Evolutionary conservation across 805 yeast genomes (phyloP).

Genomic region (Kockiozyma suomiensis): DNA sequence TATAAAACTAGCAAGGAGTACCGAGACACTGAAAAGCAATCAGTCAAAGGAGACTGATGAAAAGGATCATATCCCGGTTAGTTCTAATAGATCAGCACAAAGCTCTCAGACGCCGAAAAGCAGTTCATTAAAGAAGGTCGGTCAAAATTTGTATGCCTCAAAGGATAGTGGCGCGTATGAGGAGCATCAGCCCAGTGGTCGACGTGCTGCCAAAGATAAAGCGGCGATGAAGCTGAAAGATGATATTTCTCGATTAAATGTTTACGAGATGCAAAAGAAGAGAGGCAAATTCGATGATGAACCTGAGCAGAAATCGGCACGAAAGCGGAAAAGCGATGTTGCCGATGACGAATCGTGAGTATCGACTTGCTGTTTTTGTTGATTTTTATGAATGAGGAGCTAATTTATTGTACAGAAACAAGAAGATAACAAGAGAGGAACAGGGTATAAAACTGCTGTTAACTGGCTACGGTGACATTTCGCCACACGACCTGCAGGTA

Average conservation of each 20-base stretch:
- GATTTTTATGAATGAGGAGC: too few species aligned
- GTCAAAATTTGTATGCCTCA: too few species aligned
- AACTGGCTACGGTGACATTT: constrained; percentile 33
- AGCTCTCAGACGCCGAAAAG: too few species aligned
- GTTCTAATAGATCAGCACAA: too few species aligned
- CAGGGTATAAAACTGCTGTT: constrained; percentile 21
- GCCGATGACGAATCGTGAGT: not conserved
- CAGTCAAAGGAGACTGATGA: too few species aligned
- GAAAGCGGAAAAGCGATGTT: constrained; percentile 8
- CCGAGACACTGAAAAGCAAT: too few species aligned
- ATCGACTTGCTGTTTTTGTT: too few species aligned
- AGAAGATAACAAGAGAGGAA: constrained; percentile 32
- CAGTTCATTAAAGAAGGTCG: too few species aligned
- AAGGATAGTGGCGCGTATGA: too few species aligned
- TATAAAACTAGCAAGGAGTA: too few species aligned
- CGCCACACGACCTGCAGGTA: constrained; percentile 15
- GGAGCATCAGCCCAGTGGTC: constrained; percentile 2
- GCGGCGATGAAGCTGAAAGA: constrained; percentile 69
- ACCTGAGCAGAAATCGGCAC: constrained; percentile 19
- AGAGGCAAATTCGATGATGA: constrained; percentile 45
- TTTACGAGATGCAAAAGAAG: constrained; percentile 58
- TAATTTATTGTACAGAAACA: too few species aligned
- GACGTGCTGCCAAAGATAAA: constrained; percentile 58
- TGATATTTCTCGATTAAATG: constrained; percentile 68
- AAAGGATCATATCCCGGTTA: too few species aligned